A percentile compares a stretch with the other conserved stretches of the same genome.
Evolutionary conservation across 441 rosid genomes (phyloP).

Genomic region (Euphorbia celastroides): DNA sequence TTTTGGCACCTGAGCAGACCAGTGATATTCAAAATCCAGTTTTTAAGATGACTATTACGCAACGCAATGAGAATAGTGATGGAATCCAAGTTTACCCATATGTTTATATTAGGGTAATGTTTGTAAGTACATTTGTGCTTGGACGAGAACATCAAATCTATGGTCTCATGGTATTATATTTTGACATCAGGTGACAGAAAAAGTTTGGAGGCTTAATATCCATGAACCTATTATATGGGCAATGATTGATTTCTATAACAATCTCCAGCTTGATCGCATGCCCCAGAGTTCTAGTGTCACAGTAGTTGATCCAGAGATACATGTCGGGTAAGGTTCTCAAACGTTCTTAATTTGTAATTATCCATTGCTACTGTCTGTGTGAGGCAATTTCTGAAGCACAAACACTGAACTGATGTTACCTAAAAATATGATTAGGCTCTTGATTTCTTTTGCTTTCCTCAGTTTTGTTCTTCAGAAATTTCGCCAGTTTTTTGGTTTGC

Average conservation of each 20-base stretch:
- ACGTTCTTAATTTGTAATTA: constrained; percentile 15
- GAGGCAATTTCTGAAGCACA: background rate
- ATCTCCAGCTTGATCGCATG: constrained; percentile 77
- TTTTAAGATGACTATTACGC: constrained; percentile 87
- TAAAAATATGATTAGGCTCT: background rate
- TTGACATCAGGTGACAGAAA: constrained; percentile 70
- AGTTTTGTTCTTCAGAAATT: background rate
- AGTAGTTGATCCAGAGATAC: constrained; percentile 98
- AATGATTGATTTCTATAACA: constrained; percentile 63
- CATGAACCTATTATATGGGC: constrained; percentile 99
- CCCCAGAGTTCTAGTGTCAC: constrained; percentile 71
- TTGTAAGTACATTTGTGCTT: constrained; percentile 12
- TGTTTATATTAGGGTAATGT: constrained; percentile 86
- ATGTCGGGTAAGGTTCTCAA: constrained; percentile 57
- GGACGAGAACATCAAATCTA: constrained; percentile 16
- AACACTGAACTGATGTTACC: background rate
- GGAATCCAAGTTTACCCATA: constrained; percentile 86
- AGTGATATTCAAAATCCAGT: constrained; percentile 78
- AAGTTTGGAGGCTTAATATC: constrained; percentile 85
- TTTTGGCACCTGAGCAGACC: constrained; percentile 82
- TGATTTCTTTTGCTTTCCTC: background rate
- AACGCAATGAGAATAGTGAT: constrained; percentile 69
- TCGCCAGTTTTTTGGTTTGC: background rate
- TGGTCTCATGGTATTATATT: constrained; percentile 5
- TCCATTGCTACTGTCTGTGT: background rate